Conservation (phyloP, 768 basidiomycete genomes). For the Trametes villosa region DNA sequence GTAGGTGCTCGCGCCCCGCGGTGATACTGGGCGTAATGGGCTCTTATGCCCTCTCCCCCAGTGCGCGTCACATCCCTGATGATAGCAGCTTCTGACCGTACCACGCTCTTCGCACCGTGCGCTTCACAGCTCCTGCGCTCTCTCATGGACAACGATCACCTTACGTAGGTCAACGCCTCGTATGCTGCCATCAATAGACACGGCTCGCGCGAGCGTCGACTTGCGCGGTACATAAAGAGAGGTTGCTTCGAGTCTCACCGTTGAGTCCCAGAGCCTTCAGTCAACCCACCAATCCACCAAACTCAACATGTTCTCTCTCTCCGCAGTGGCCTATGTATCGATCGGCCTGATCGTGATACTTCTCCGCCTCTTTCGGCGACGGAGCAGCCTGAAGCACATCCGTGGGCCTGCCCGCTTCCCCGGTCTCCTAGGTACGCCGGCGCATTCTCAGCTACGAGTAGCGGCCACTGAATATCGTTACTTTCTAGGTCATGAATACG, state of each 20-base stretch:
- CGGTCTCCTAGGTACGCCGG: neutral
- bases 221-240: neutral
- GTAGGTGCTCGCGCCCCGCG: neutral
- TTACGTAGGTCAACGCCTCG: slow-evolving; percentile 1
- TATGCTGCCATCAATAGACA: neutral
- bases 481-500: slow-evolving; percentile 10
- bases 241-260: neutral
- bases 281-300: neutral
- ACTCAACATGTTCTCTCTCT: neutral
- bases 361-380: neutral
- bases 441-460: neutral
- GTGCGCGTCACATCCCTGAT: neutral
- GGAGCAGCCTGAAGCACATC: neutral
- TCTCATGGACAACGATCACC: slow-evolving; percentile 6
- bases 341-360: neutral
- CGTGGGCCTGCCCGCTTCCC: neutral
- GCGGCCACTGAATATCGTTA: too few species aligned
- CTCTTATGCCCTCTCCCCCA: neutral
- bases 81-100: neutral
- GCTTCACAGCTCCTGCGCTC: neutral
- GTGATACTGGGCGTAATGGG: neutral
- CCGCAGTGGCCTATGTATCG: neutral
- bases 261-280: too few species aligned
- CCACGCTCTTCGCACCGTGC: neutral
- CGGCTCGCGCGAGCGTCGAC: neutral